These are phyloP conservation scores for Huntiella bhutanensis DNA, from an alignment of 2,329 filamentous ascomycete species.

Conservation along the genomic window DNA sequence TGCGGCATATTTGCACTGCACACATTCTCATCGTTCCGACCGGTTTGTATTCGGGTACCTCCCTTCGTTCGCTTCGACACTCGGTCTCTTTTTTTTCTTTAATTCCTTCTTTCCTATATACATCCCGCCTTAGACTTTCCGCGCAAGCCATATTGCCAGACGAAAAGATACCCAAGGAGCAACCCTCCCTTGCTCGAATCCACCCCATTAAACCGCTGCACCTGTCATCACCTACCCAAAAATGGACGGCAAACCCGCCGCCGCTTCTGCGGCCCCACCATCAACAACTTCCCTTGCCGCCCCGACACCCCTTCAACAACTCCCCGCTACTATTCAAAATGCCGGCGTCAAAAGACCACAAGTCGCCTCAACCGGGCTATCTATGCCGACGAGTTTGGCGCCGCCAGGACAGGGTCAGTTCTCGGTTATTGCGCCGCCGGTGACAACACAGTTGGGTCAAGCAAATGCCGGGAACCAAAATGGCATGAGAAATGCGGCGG, in stretches of 20 bases:
- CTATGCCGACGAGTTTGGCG: slow-evolving; percentile 17
- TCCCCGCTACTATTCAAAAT: slow-evolving; percentile 16
- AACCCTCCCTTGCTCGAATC: background rate
- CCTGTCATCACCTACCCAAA: background rate
- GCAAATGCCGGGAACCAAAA: too few species aligned
- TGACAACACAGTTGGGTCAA: background rate
- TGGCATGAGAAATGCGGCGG: slow-evolving; percentile 1
- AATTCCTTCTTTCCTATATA: background rate
- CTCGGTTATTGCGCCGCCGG: slow-evolving; percentile 12
- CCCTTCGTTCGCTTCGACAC: too few species aligned
- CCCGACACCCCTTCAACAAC: background rate
- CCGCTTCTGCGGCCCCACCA: background rate
- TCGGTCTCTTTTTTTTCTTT: too few species aligned
- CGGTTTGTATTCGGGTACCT: too few species aligned
- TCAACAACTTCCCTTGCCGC: background rate
- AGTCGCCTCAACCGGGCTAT: slow-evolving; percentile 11
- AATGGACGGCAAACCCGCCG: background rate
- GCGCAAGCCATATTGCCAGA: too few species aligned
- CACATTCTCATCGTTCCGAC: background rate
- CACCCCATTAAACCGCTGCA: too few species aligned
- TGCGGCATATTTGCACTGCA: background rate
- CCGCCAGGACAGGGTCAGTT: slow-evolving; percentile 28
- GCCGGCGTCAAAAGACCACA: slow-evolving; percentile 20
- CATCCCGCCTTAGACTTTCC: too few species aligned
- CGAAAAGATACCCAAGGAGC: background rate